These are phyloP conservation scores for Curvularia hawaiiensis DNA, from an alignment of 2,329 filamentous ascomycete species.

Conservation along the genomic window DNA sequence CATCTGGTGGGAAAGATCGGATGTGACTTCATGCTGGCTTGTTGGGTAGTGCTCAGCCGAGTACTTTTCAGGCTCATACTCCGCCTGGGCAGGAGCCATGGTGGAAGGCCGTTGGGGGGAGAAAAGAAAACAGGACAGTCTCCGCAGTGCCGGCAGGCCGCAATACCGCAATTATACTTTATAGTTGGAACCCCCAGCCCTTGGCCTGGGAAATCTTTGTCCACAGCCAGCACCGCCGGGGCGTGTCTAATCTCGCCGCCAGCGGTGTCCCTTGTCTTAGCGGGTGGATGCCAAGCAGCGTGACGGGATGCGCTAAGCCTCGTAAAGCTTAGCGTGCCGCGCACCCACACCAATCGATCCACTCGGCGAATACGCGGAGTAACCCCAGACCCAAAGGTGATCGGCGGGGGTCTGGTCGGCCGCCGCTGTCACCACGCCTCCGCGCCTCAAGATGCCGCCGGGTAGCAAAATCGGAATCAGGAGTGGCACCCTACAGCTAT, in stretches of 20 bases:
- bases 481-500: not conserved
- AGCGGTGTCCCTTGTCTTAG: slow-evolving; percentile 3
- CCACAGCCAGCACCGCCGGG: slow-evolving; percentile 6
- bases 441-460: not conserved
- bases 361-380: slow-evolving; percentile 14
- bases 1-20: slow-evolving; percentile 29
- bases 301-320: slow-evolving; percentile 9
- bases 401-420: slow-evolving; percentile 10
- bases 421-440: slow-evolving; percentile 10
- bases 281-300: slow-evolving; percentile 11
- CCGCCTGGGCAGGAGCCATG: slow-evolving; percentile 16
- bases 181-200: slow-evolving; percentile 1
- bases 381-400: slow-evolving; percentile 13
- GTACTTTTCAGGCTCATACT: slow-evolving; percentile 1
- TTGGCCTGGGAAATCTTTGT: not conserved
- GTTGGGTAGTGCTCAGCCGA: slow-evolving; percentile 23
- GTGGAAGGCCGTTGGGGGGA: not conserved
- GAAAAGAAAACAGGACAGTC: not conserved
- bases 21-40: slow-evolving; percentile 37
- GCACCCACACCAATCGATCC: slow-evolving; percentile 8
- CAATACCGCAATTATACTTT: slow-evolving; percentile 15
- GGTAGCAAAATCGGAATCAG: not conserved
- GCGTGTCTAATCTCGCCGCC: slow-evolving; percentile 9
- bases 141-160: slow-evolving; percentile 4
- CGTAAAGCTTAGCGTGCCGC: slow-evolving; percentile 2